Base-by-base conservation (phyloP, 202 grass and related monocot genomes). In the Eragrostis tef region DNA sequence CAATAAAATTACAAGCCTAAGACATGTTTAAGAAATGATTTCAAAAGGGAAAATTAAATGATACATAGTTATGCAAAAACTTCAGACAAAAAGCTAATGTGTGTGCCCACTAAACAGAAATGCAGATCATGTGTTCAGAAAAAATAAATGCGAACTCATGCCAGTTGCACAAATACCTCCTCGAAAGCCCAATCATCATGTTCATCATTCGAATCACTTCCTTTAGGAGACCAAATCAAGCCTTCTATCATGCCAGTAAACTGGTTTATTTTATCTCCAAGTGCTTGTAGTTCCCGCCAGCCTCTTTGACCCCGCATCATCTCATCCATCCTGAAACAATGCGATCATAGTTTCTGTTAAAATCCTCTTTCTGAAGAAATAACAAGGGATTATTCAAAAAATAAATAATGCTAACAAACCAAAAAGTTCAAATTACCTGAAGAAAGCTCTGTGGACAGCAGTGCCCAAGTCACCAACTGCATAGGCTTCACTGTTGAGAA, bases 241-340 rank as follows among this genome's bases (percentile, higher is more conserved):
- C 96, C 96, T 95, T 98, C 96, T 85, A 95, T 91, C 80, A 98
- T 98, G 83, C 96, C 96, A 69, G 82, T 91, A 54, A 98, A 93
- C 81, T 95, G 89, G 70, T 95, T 95, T 73, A 95, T 95, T 51
- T 98, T 93, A 82, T 98, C 96, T 51, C 96, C 96, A 73, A 98
- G 89, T 59, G 85, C 68, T 51, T 89, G 79, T 63, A 98, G 87
- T 86, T 98, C 96, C 84, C 92, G 90, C 92, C 96, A 98, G 41
- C 96, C 96, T 91, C 96, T 95, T 67, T 98, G 92, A 42, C 96
- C 96, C 64, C 60, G 86, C 96, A 98, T 98, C 96, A 98, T 98
- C 74, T 93, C 92, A 85, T 98, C 95, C 92, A 98, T 98, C 91
- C 95, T 98, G 87, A 83, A 92, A 85, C 52, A 52, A 71, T 12